phyloP scores from a whole-genome alignment of 495 filamentous ascomycete species.

The Aspergillus bertholletiae region DNA sequence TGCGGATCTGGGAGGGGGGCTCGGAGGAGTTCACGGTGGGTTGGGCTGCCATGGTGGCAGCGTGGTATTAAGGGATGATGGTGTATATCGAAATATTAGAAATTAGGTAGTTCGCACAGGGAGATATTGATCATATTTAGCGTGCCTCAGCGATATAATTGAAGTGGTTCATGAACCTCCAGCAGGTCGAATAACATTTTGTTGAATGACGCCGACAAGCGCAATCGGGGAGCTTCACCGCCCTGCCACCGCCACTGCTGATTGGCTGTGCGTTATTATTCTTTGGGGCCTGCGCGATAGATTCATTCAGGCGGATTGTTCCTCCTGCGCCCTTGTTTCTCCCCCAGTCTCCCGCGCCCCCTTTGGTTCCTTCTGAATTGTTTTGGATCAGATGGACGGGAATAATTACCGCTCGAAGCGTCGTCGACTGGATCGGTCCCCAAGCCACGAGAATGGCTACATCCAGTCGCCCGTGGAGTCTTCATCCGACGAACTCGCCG shows the following conservation, averaged over 20 bases:
- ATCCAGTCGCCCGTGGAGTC: slow-evolving; percentile 38
- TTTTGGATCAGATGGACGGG: slow-evolving; percentile 25
- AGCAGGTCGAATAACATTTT: no score
- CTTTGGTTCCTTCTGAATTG: slow-evolving; percentile 6
- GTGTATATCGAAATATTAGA: not conserved
- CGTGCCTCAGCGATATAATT: no score
- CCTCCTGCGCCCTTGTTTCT: slow-evolving; percentile 1
- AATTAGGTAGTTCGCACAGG: no score
- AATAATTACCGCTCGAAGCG: slow-evolving; percentile 47
- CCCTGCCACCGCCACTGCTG: not conserved
- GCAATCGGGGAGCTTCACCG: not conserved
- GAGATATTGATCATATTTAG: no score
- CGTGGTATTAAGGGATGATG: not conserved
- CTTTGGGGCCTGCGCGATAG: slow-evolving; percentile 3
- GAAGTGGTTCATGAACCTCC: not conserved
- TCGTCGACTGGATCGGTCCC: slow-evolving; percentile 45
- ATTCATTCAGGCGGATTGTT: slow-evolving; percentile 1
- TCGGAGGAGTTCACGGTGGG: slow-evolving; percentile 4
- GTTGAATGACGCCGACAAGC: not conserved
- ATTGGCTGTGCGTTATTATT: not conserved
- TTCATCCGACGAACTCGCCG: slow-evolving; percentile 52
- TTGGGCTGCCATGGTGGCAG: slow-evolving; percentile 17
- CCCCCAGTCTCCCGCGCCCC: not conserved
- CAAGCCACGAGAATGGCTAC: slow-evolving; percentile 7
- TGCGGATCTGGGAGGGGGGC: slow-evolving; percentile 51